These are phyloP conservation scores for Cystobasidium tubakii DNA, from an alignment of 768 basidiomycete genomes.

Conservation along the genomic window DNA sequence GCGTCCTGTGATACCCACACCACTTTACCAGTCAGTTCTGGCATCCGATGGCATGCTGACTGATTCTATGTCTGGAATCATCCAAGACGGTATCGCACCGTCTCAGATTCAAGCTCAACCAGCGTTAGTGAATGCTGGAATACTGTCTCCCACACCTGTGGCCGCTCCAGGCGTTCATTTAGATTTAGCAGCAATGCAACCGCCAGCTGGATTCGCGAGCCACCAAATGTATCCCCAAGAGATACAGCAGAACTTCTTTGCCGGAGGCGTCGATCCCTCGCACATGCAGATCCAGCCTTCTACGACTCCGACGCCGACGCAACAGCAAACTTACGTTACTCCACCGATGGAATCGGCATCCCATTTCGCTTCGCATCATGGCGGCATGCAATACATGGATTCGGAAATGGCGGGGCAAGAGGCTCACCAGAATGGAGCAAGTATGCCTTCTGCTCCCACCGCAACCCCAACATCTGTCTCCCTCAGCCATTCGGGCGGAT, in stretches of 20 bases:
- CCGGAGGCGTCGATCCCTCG: constrained; percentile 1
- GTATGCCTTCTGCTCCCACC: constrained; percentile 5
- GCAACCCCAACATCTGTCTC: not conserved
- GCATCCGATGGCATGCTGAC: constrained; percentile 8
- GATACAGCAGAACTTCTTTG: not conserved
- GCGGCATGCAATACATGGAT: not conserved
- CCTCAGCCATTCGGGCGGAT: constrained; percentile 11
- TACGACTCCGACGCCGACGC: constrained; percentile 8
- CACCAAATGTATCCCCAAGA: not conserved
- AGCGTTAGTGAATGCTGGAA: not conserved
- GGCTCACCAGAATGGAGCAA: not conserved
- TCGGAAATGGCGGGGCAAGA: constrained; percentile 22
- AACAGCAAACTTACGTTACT: constrained; percentile 28
- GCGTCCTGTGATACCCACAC: constrained; percentile 15
- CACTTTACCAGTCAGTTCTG: constrained; percentile 12
- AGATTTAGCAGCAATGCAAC: no score
- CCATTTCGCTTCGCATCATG: not conserved
- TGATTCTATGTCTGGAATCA: not conserved
- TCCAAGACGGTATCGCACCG: not conserved
- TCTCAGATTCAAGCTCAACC: not conserved
- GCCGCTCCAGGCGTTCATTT: not conserved
- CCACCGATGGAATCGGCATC: constrained; percentile 7
- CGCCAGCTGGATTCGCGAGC: not conserved
- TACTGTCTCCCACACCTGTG: not conserved
- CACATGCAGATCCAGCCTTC: constrained; percentile 9